phyloP scores from a whole-genome alignment of 208 protist genomes.

The Crithidia acanthocephali region DNA sequence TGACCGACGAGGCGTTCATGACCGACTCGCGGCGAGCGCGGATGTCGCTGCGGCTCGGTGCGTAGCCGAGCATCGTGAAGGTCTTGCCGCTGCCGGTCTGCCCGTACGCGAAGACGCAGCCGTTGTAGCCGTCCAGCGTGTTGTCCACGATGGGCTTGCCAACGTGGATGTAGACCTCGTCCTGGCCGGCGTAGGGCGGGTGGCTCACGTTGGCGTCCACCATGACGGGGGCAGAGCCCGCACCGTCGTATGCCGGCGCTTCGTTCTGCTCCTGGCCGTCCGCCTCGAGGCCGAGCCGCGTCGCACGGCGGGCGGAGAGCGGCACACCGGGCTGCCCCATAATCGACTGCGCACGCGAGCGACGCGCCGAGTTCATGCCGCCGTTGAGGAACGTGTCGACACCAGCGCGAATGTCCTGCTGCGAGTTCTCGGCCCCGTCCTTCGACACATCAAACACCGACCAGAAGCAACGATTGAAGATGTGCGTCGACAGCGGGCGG shows the following conservation, averaged over 20 bases:
- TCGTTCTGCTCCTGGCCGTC: background rate
- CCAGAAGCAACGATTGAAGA: slow-evolving; percentile 83
- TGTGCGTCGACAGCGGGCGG: slow-evolving; percentile 60
- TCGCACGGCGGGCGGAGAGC: slow-evolving; percentile 21
- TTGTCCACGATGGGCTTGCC: slow-evolving; percentile 79
- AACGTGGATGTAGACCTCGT: slow-evolving; percentile 74
- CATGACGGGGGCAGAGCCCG: slow-evolving; percentile 59
- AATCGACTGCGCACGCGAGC: slow-evolving; percentile 38
- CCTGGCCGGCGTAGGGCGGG: slow-evolving; percentile 77
- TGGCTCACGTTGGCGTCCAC: slow-evolving; percentile 53
- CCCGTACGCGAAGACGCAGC: slow-evolving; percentile 91
- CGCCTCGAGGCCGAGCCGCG: slow-evolving; percentile 1
- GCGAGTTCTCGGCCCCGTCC: slow-evolving; percentile 8
- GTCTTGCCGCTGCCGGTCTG: slow-evolving; percentile 94
- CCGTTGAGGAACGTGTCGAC: slow-evolving; percentile 11
- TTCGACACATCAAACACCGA: slow-evolving; percentile 55
- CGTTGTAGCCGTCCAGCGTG: slow-evolving; percentile 87
- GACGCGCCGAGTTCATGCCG: slow-evolving; percentile 38
- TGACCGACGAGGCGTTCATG: too few species aligned
- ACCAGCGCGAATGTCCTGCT: slow-evolving; percentile 8
- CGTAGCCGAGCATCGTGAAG: slow-evolving; percentile 93
- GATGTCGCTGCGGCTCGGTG: slow-evolving; percentile 42
- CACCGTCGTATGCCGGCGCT: slow-evolving; percentile 17
- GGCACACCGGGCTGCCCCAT: slow-evolving; percentile 2
- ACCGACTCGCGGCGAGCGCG: slow-evolving; percentile 15